phyloP scores from a whole-genome alignment of 2,329 filamentous ascomycete genomes.

The Blastomyces parvus region DNA sequence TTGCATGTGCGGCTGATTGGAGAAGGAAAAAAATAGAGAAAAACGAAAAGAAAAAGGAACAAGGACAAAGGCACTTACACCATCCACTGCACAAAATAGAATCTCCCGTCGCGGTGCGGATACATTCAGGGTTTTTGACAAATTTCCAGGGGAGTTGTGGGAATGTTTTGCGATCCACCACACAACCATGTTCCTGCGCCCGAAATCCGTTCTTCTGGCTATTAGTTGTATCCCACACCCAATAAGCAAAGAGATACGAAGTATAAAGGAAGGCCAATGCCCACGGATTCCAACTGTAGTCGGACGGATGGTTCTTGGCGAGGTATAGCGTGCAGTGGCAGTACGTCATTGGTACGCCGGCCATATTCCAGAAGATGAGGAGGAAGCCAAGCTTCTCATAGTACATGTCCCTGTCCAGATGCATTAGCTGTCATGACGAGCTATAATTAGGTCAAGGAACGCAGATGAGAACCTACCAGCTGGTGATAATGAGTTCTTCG shows the following conservation, averaged over 20 bases:
- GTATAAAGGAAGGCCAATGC: constrained; percentile 55
- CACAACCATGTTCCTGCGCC: constrained; percentile 61
- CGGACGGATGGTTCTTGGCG: constrained; percentile 67
- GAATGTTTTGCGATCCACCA: constrained; percentile 64
- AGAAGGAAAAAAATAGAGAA: no score
- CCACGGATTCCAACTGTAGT: constrained; percentile 65
- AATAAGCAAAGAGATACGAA: constrained; percentile 71
- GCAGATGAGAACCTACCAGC: constrained; percentile 48
- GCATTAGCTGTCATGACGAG: not conserved
- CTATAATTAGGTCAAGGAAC: not conserved
- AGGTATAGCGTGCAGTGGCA: constrained; percentile 88
- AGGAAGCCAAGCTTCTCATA: constrained; percentile 95
- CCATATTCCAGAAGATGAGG: constrained; percentile 95
- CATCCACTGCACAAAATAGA: constrained; percentile 75
- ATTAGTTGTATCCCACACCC: constrained; percentile 85
- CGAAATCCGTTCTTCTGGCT: constrained; percentile 90
- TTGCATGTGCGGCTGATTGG: not conserved
- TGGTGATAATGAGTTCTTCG: constrained; percentile 79
- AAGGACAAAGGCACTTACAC: constrained; percentile 44
- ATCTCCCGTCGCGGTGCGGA: constrained; percentile 62
- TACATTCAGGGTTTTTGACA: constrained; percentile 67
- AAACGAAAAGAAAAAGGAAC: no score
- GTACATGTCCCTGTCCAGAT: constrained; percentile 65
- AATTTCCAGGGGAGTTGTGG: constrained; percentile 80
- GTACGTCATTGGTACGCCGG: constrained; percentile 80